Conservation (phyloP, 179 eudicot genomes). For the Nepenthes alata region DNA sequence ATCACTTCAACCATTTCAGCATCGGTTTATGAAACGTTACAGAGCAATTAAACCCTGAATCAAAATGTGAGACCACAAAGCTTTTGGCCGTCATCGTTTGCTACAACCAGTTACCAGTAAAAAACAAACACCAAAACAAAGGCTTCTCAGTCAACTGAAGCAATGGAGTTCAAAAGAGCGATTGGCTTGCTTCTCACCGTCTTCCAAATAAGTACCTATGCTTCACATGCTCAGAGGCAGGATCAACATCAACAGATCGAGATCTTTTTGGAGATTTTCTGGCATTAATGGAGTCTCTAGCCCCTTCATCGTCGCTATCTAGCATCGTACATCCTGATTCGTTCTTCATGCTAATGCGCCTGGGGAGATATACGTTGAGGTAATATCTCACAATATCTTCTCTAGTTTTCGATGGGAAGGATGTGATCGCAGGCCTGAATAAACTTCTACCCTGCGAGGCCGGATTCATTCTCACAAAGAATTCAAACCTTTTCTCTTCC, state of each 20-base stretch:
- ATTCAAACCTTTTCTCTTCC: conserved; percentile 34
- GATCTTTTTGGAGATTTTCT: conserved; percentile 31
- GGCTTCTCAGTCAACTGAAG: background rate
- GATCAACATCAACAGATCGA: conserved; percentile 15
- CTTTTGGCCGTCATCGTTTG: too few species aligned
- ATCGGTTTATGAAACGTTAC: too few species aligned
- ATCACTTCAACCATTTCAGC: too few species aligned
- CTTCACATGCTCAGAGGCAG: conserved; percentile 26
- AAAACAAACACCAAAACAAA: too few species aligned
- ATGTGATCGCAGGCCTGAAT: conserved; percentile 34
- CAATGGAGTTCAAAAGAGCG: background rate
- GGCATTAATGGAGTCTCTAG: conserved; percentile 12
- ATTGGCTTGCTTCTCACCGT: conserved; percentile 20
- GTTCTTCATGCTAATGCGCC: conserved; percentile 32
- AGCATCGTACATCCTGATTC: conserved; percentile 27
- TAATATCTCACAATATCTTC: conserved; percentile 46
- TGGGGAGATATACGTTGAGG: conserved; percentile 54
- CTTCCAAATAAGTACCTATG: conserved; percentile 36
- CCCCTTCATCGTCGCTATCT: conserved; percentile 65
- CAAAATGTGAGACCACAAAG: too few species aligned
- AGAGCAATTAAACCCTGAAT: too few species aligned
- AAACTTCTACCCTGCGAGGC: conserved; percentile 34
- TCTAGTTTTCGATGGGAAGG: conserved; percentile 24
- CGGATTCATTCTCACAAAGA: conserved; percentile 36
- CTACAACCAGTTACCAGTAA: too few species aligned